These are phyloP conservation scores for Verticillium nonalfalfae DNA, from an alignment of 2,329 filamentous ascomycete genomes.

Conservation along the genomic window DNA sequence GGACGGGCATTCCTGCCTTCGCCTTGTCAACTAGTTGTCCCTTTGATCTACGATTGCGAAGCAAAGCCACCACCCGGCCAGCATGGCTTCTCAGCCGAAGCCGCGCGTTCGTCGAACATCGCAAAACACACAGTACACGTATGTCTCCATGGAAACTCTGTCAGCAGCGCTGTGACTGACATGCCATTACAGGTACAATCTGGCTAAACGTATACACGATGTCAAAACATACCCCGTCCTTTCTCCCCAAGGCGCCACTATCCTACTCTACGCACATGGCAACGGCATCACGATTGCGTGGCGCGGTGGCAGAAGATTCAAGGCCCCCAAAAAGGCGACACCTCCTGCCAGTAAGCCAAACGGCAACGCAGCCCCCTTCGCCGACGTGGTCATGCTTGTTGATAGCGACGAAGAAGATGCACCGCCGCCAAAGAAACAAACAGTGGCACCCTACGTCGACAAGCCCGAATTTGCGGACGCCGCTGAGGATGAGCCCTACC, in stretches of 20 bases:
- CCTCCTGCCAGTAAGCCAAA: conserved; percentile 28
- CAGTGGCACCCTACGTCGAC: conserved; percentile 33
- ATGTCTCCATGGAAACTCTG: conserved; percentile 10
- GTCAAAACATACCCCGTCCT: conserved; percentile 55
- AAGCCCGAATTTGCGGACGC: conserved; percentile 53
- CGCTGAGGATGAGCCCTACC: conserved; percentile 39
- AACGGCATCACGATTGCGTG: conserved; percentile 56
- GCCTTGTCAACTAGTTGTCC: not conserved
- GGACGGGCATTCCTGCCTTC: not conserved
- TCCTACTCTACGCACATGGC: conserved; percentile 58
- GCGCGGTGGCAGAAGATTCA: conserved; percentile 57
- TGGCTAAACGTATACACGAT: conserved; percentile 51
- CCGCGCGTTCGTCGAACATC: conserved; percentile 39
- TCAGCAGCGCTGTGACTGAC: not conserved
- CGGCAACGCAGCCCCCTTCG: conserved; percentile 25
- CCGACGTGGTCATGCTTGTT: conserved; percentile 54
- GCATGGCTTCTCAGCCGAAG: conserved; percentile 15
- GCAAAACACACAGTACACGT: conserved; percentile 44
- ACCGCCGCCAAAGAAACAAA: conserved; percentile 22
- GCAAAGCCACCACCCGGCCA: not conserved
- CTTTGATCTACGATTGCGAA: not conserved
- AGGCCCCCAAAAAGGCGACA: conserved; percentile 28
- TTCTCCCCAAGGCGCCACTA: conserved; percentile 57
- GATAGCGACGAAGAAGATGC: conserved; percentile 56
- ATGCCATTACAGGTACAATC: conserved; percentile 45